A percentile compares a stretch with the other conserved stretches of the same genome.
phyloP scores from a whole-genome alignment of 805 yeast species.

The Candida ipomoeae region DNA sequence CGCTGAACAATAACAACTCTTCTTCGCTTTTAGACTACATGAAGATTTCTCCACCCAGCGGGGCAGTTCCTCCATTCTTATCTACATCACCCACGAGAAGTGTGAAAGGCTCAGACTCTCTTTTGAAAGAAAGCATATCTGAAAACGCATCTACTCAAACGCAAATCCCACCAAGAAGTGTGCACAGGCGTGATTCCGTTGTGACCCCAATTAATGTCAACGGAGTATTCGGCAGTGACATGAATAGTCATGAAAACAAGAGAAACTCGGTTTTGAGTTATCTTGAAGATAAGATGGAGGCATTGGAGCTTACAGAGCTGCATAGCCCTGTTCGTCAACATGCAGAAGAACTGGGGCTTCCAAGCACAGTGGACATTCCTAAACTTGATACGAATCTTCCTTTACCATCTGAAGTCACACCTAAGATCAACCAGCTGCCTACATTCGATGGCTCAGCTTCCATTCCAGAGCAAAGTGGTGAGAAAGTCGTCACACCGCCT shows the following conservation, averaged over 20 bases:
- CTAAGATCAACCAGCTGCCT: constrained; percentile 31
- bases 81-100: constrained; percentile 39
- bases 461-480: background rate
- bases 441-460: constrained; percentile 17
- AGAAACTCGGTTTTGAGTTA: constrained; percentile 39
- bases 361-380: constrained; percentile 11
- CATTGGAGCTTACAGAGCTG: constrained; percentile 33
- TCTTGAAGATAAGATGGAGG: constrained; percentile 43
- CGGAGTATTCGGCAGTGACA: constrained; percentile 34
- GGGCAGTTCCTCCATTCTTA: constrained; percentile 32
- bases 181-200: constrained; percentile 26
- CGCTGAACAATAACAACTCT: constrained; percentile 8
- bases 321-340: constrained; percentile 21
- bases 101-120: constrained; percentile 25
- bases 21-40: constrained; percentile 30
- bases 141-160: constrained; percentile 12
- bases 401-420: constrained; percentile 19
- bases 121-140: constrained; percentile 18
- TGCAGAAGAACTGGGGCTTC: constrained; percentile 3
- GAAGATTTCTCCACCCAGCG: constrained; percentile 29
- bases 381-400: constrained; percentile 15
- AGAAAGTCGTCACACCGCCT: background rate
- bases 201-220: constrained; percentile 43
- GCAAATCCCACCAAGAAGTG: constrained; percentile 9
- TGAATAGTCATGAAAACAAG: constrained; percentile 27